Base-by-base conservation (phyloP, 2,329 filamentous ascomycete species). In the Raffaelea ambrosiae region DNA sequence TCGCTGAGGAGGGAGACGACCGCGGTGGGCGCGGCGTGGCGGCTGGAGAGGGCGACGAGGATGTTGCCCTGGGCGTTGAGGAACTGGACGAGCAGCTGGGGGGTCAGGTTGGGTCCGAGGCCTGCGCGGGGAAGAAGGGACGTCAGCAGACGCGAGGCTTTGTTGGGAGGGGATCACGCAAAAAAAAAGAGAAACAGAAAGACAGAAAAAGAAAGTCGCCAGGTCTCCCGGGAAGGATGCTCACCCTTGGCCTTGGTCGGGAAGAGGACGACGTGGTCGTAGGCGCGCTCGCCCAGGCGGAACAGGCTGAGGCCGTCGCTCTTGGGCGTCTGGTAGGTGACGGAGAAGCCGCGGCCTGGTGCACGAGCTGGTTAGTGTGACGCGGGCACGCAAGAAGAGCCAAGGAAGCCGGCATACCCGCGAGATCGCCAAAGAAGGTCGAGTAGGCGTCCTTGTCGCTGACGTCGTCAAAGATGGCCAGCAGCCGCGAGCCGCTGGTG, bases 51-150 rank as follows among this genome's bases (percentile, higher is more conserved):
- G 26, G 88, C 81, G 48, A 97, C 72, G 53, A 98, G 77, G 61
- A 98, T 79, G 69, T 98, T 98, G 65, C 93, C 93, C 50, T 93
- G 75, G 49, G 83, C 67, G 67, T 95, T 93, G 71, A 95, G 72
- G 69, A 96, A 98, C 58, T 97, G 81, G 65, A 97, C 77, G 56
- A 98, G 79, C 54, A 84, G 71, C 63, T 88, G 88, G 46, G 93
- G 88, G 3, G 88, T 91, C 63, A 98, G 71, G 57, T 86, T 83
- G 54, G 91, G 89, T 48, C 93, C 93, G 51, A 96, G 86, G 52
- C 88, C 86, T 89, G 53, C 18, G 21, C 33, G 7, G 38, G n/a
- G 31, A 18, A 22, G n/a, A 39, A 19, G 21, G 10, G 31, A 43
- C 22, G 21, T 19, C 19, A 21, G 8, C 23, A n/a, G n/a, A n/a